These are phyloP conservation scores for Zygosaccharomyces sapae DNA, from an alignment of 1,139 yeast species.

Conservation along the genomic window DNA sequence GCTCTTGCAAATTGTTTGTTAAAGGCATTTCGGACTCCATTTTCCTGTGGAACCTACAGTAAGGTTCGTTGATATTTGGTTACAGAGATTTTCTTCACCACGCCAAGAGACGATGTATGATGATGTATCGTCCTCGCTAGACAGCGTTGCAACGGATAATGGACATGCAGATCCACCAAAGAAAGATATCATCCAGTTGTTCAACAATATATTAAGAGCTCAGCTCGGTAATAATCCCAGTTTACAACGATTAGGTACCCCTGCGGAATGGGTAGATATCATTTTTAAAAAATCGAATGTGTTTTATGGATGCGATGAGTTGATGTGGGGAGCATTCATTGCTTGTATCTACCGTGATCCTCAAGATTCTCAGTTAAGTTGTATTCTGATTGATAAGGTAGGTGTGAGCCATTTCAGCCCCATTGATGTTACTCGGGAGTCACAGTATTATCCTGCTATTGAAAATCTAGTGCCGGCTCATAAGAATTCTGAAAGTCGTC, in stretches of 20 bases:
- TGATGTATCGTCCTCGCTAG: slow-evolving; percentile 4
- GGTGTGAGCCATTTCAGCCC: slow-evolving; percentile 64
- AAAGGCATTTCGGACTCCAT: not conserved
- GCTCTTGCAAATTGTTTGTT: not conserved
- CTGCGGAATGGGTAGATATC: slow-evolving; percentile 35
- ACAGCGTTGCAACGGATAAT: slow-evolving; percentile 2
- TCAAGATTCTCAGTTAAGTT: slow-evolving; percentile 46
- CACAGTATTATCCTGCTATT: slow-evolving; percentile 77
- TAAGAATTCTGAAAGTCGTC: slow-evolving; percentile 57
- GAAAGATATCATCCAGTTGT: slow-evolving; percentile 5
- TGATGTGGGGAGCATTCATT: slow-evolving; percentile 50
- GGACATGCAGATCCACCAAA: not conserved
- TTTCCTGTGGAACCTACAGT: not conserved
- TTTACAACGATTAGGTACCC: slow-evolving; percentile 13
- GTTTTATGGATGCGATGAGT: slow-evolving; percentile 51
- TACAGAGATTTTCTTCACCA: not conserved
- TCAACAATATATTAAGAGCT: slow-evolving; percentile 10
- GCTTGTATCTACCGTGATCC: slow-evolving; percentile 52
- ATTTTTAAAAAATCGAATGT: slow-evolving; percentile 52
- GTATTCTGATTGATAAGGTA: slow-evolving; percentile 61
- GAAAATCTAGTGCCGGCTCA: slow-evolving; percentile 55
- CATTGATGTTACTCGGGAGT: slow-evolving; percentile 55
- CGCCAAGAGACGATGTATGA: slow-evolving; percentile 12
- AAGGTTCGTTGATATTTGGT: not conserved
- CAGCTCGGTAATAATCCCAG: slow-evolving; percentile 10